A percentile compares a stretch with the other conserved stretches of the same genome.
Conservation (phyloP, 257 asterid species). For the Phtheirospermum japonicum region DNA sequence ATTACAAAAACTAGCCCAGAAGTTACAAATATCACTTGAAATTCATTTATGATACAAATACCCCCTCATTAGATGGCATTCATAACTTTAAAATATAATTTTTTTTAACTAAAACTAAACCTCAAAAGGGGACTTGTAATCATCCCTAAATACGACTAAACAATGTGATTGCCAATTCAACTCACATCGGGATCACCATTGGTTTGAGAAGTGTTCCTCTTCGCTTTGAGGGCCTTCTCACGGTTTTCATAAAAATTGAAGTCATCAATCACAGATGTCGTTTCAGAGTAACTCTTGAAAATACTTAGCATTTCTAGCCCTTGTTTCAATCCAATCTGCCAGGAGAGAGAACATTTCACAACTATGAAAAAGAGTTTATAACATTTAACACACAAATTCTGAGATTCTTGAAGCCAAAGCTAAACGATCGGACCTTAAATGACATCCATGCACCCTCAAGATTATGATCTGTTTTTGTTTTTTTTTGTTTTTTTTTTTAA, state of each 20-base stretch:
- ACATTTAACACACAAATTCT: neutral
- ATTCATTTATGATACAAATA: neutral
- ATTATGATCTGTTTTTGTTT: too few relatives aligned
- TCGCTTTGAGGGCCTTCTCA: slow-evolving; percentile 50
- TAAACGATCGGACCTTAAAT: too few relatives aligned
- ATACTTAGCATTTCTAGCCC: slow-evolving; percentile 69
- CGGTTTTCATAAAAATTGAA: slow-evolving; percentile 61
- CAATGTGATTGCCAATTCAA: neutral
- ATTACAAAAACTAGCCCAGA: too few relatives aligned
- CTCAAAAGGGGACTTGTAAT: too few relatives aligned
- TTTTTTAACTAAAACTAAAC: too few relatives aligned
- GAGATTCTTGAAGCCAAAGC: too few relatives aligned
- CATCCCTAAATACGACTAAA: neutral
- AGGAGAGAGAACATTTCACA: neutral
- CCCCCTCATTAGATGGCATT: too few relatives aligned
- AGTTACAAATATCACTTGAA: too few relatives aligned
- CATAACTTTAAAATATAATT: too few relatives aligned
- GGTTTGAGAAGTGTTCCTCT: slow-evolving; percentile 31
- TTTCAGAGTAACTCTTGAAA: slow-evolving; percentile 54
- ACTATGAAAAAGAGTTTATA: neutral
- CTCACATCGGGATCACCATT: slow-evolving; percentile 23
- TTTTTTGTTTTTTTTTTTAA: too few relatives aligned
- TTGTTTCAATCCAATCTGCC: slow-evolving; percentile 62
- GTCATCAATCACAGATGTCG: slow-evolving; percentile 57
- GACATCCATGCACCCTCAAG: too few relatives aligned